phyloP scores from a whole-genome alignment of 75 land plant genomes.

The Cupressus sempervirens region DNA sequence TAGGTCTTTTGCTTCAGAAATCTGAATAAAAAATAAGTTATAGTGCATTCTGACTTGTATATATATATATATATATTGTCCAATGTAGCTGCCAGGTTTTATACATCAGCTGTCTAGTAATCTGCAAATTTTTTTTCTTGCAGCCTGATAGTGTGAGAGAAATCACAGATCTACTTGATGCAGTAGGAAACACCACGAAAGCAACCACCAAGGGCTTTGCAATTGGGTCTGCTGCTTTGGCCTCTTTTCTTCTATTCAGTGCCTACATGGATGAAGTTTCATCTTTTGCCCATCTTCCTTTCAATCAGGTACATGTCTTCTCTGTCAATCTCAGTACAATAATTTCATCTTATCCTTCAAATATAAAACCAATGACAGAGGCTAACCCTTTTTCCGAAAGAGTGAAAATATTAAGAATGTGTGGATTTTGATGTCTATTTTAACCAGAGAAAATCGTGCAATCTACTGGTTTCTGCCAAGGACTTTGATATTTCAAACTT shows the following conservation, averaged over 20 bases:
- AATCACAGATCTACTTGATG: constrained; percentile 97
- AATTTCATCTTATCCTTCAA: background rate
- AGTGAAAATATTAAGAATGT: background rate
- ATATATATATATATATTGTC: background rate
- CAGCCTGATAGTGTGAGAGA: constrained; percentile 99
- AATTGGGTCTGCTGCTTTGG: constrained; percentile 98
- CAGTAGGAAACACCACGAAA: constrained; percentile 99
- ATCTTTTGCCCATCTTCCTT: constrained; percentile 64
- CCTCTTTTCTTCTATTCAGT: constrained; percentile 99
- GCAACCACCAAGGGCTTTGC: constrained; percentile 99
- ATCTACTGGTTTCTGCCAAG: no score
- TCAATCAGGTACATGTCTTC: constrained; percentile 57
- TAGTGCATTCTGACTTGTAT: background rate
- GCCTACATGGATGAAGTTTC: constrained; percentile 99
- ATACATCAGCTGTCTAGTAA: no score
- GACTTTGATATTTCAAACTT: no score
- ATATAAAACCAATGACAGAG: background rate
- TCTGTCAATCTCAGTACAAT: background rate
- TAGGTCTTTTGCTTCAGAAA: background rate
- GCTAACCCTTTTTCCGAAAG: background rate
- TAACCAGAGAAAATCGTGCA: background rate
- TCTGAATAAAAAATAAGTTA: background rate
- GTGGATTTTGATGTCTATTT: background rate
- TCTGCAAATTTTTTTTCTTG: constrained; percentile 13
- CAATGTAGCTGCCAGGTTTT: background rate